Base-by-base conservation (phyloP, 345 rosid genomes). In the Hibiscus syriacus region DNA sequence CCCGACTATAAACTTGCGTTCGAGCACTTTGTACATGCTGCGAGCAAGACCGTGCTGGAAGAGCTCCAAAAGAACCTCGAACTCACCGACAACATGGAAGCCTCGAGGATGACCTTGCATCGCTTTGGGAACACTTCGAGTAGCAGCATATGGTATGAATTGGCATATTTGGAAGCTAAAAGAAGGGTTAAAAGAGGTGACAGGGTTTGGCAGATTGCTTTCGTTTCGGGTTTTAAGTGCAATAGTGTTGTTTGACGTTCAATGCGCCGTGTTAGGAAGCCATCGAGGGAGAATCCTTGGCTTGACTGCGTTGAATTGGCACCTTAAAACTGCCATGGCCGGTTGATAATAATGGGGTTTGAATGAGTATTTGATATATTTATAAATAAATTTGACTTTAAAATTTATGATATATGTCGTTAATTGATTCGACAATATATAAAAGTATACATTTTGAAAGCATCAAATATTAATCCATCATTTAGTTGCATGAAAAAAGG, bases 1-100 rank as follows among this genome's bases (percentile, higher is more conserved):
- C 98, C 97, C 0, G 89, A 93, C 77, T 93, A 90, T 85, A 93
- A 88, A 82, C 94, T 88, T 0, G 97, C 96, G 20, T 93, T 93
- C 29, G 97, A 90, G 80, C 97, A 93, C 66, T 90, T 93, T 68
- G 76, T 93, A 67, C 97, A 93, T 10, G 94, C 94, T 3, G 86
- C 97, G 0, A 81, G 96, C 94, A 93, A 82, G 82, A 71, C 79
- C 0, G 87, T 90, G 67, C 85, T 93, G 1, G 94, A 93, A 34
- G 96, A 90, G 84, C 89, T 93, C 45, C 90, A 87, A 66, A 81
- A 87, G 75, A 93, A 93, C 78, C 90, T 90, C 22, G 92, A 81
- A 56, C 81, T 93, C 55, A 93, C 90, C 50, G 92, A 84, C 60
- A 88, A 93, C 85, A 77, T 89, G 79, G 96, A 93, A 73, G 87